A percentile compares a stretch with the other conserved stretches of the same genome.
Evolutionary conservation across 2,329 filamentous ascomycete genomes (phyloP).

Genomic region (Microdochium paspali): DNA sequence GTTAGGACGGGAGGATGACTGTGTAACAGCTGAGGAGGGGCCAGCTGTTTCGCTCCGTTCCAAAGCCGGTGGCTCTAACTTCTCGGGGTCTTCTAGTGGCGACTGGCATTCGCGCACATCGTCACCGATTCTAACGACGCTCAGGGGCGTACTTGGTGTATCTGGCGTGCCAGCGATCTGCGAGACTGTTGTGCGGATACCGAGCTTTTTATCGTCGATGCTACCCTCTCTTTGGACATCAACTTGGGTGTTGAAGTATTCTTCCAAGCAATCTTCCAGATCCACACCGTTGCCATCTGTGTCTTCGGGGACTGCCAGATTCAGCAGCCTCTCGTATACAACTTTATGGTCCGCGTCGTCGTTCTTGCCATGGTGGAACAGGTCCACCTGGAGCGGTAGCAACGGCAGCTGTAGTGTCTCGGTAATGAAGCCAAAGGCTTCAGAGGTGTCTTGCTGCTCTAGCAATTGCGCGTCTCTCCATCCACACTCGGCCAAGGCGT

Average conservation of each 20-base stretch:
- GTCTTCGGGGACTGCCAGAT: slow-evolving; percentile 79
- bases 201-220: slow-evolving; percentile 41
- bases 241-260: slow-evolving; percentile 90
- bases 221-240: slow-evolving; percentile 69
- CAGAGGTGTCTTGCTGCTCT: slow-evolving; percentile 91
- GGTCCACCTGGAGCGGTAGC: slow-evolving; percentile 84
- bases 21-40: neutral
- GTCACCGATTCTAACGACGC: slow-evolving; percentile 22
- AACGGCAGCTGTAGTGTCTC: slow-evolving; percentile 81
- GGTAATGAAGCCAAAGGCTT: slow-evolving; percentile 92
- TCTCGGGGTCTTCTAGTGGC: slow-evolving; percentile 5
- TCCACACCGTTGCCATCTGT: slow-evolving; percentile 62
- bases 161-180: slow-evolving; percentile 15
- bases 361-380: slow-evolving; percentile 84
- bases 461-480: slow-evolving; percentile 72
- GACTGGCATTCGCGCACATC: slow-evolving; percentile 11
- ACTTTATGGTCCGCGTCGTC: slow-evolving; percentile 89
- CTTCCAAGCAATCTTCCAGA: slow-evolving; percentile 83
- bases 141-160: slow-evolving; percentile 14
- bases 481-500: slow-evolving; percentile 73
- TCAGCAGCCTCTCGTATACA: slow-evolving; percentile 81
- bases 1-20: slow-evolving; percentile 16
- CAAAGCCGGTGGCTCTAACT: slow-evolving; percentile 12
- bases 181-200: slow-evolving; percentile 21
- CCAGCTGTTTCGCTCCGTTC: slow-evolving; percentile 13